Base-by-base conservation (phyloP, 208 protist genomes). In the Naegleria lovaniensis region DNA sequence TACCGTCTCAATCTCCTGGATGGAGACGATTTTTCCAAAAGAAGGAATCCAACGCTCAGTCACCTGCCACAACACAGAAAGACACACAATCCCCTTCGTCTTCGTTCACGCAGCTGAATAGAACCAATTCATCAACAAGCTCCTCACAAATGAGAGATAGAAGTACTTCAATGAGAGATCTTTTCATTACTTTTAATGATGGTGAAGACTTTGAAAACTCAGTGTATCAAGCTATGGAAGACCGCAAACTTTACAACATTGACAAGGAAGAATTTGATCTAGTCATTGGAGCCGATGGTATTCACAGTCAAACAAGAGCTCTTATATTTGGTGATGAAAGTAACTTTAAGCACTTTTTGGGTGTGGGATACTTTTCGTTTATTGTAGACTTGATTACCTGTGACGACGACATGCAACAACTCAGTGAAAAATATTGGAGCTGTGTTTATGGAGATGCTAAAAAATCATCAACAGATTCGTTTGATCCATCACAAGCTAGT, bases 311-410 rank as follows among this genome's bases (percentile, higher is more conserved):
- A 25, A 48, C 40, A 19, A 39, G 83, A n/a, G n/a, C 13, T 48
- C n/a, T 85, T 22, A 33, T 85, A 40, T 85, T 85, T 85, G 83
- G 83, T 48, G 67, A 79, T 79, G 67, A 79, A 13, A 79, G 29
- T 33, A 29, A 36, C n/a, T 79, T 36, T 79, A 79, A 36, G 36
- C 16, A 79, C 9, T 79, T 36, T 79, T 79, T 79, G 9, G 29
- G 29, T 15, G 67, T 79, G 25, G 67, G 67, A 36, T 79, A 79
- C 67, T 36, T 79, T 29, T 79, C 25, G 0, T 79, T 79, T 79
- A 79, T 79, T 36, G 67, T 79, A 36, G 67, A 79, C 29, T 36
- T 36, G 67, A 36, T 79, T 36, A 0, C 36, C 4, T 36, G 25
- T 36, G 29, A 79, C 0, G 67, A 19, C 13, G 29, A 79, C 7